phyloP scores from a whole-genome alignment of 352 stramenopile genomes.

The Globisporangium rhizosaccharum region DNA sequence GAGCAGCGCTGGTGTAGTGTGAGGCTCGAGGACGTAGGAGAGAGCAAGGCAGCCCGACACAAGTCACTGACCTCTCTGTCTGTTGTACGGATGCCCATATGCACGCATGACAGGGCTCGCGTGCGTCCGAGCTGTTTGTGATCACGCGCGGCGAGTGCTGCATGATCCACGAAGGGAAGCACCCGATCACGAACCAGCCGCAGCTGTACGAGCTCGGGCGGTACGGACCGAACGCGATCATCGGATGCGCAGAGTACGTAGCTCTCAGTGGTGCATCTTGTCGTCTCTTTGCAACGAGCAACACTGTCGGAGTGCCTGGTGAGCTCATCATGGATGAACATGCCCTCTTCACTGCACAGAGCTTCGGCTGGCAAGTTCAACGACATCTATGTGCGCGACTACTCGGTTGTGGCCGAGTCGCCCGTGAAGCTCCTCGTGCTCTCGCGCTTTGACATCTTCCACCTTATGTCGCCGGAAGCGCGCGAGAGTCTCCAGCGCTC shows the following conservation, averaged over 20 bases:
- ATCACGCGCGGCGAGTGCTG: slow-evolving; percentile 71
- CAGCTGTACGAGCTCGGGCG: slow-evolving; percentile 65
- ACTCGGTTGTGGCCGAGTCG: slow-evolving; percentile 70
- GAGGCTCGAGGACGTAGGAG: neutral
- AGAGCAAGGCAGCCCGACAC: neutral
- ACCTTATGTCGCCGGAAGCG: slow-evolving; percentile 67
- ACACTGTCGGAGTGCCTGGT: neutral
- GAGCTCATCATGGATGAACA: neutral
- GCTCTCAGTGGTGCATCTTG: neutral
- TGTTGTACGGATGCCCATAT: too few species aligned
- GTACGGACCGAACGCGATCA: slow-evolving; percentile 67
- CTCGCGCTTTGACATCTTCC: slow-evolving; percentile 83
- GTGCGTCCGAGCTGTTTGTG: slow-evolving; percentile 67
- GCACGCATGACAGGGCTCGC: slow-evolving; percentile 37
- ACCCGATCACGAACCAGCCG: slow-evolving; percentile 55
- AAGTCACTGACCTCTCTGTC: too few species aligned
- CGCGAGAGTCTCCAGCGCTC: slow-evolving; percentile 65
- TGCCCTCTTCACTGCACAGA: slow-evolving; percentile 17
- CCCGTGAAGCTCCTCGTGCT: slow-evolving; percentile 75
- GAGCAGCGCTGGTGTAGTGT: too few species aligned
- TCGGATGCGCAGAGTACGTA: slow-evolving; percentile 78
- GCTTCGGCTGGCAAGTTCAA: slow-evolving; percentile 78
- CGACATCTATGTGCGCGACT: slow-evolving; percentile 71
- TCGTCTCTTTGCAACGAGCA: neutral
- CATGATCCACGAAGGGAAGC: slow-evolving; percentile 69